These are phyloP conservation scores for Trichocladium uniseriatum DNA, from an alignment of 495 filamentous ascomycete species.

Conservation along the genomic window DNA sequence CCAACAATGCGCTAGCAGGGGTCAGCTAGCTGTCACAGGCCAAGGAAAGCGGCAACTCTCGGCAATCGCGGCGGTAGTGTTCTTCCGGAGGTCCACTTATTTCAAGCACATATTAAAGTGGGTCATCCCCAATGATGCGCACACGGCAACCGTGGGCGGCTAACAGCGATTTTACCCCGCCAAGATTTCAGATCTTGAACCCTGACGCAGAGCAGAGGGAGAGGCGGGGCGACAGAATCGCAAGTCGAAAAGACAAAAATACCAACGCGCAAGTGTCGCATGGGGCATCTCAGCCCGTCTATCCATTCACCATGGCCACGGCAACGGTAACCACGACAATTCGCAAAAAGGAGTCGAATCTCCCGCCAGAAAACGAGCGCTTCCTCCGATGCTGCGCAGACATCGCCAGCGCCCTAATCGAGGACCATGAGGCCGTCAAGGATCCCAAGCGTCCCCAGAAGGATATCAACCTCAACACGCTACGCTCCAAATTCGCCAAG, in stretches of 20 bases:
- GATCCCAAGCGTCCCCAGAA: slow-evolving; percentile 61
- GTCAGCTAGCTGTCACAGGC: background rate
- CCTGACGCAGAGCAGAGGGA: no score
- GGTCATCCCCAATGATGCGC: background rate
- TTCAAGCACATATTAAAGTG: background rate
- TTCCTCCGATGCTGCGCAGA: slow-evolving; percentile 91
- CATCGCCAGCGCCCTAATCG: slow-evolving; percentile 84
- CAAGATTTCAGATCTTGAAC: background rate
- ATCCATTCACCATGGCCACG: slow-evolving; percentile 31
- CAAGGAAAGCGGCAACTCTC: background rate
- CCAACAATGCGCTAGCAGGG: slow-evolving; percentile 6
- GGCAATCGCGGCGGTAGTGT: slow-evolving; percentile 10
- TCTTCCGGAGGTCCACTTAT: slow-evolving; percentile 4
- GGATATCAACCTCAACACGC: slow-evolving; percentile 86
- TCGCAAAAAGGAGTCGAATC: slow-evolving; percentile 56
- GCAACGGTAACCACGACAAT: slow-evolving; percentile 31
- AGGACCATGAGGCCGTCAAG: slow-evolving; percentile 74
- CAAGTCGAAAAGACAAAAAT: background rate
- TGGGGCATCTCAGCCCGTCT: background rate
- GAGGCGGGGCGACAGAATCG: background rate
- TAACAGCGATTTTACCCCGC: background rate
- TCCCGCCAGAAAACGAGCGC: slow-evolving; percentile 85
- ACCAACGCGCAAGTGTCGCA: background rate
- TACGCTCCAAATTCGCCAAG: slow-evolving; percentile 81
- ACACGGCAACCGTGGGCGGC: background rate